Conservation (phyloP, 768 basidiomycete genomes). For the Kondoa malvinella region DNA sequence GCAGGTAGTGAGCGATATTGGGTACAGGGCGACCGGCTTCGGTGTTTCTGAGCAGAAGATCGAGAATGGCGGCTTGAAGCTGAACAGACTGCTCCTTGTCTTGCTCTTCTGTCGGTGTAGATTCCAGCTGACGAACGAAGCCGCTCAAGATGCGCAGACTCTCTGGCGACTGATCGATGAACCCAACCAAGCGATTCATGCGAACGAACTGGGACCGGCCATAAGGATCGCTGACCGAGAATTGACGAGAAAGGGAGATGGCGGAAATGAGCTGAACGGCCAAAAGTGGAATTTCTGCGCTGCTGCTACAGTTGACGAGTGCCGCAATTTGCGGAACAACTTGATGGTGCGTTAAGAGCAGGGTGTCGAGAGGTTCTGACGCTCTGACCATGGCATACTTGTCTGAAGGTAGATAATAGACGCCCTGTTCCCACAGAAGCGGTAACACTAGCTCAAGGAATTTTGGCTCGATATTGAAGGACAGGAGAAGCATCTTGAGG, state of each 20-base stretch:
- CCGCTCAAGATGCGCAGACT: constrained; percentile 71
- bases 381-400: constrained; percentile 22
- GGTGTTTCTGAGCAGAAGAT: constrained; percentile 65
- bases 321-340: constrained; percentile 67
- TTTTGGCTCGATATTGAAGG: constrained; percentile 6
- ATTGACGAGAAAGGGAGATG: constrained; percentile 50
- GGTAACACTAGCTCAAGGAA: constrained; percentile 2
- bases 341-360: constrained; percentile 52
- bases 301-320: constrained; percentile 48
- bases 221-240: constrained; percentile 34
- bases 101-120: neutral
- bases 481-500: neutral
- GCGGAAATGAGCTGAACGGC: constrained; percentile 57
- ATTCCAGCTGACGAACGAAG: constrained; percentile 49
- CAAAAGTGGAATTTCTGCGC: constrained; percentile 55
- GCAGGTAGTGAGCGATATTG: constrained; percentile 70
- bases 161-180: constrained; percentile 63
- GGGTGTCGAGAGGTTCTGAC: constrained; percentile 37
- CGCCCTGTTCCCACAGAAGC: neutral
- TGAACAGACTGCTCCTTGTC: constrained; percentile 11
- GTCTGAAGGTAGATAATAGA: constrained; percentile 31
- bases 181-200: constrained; percentile 52
- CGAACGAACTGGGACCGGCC: constrained; percentile 30
- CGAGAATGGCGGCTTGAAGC: constrained; percentile 51
- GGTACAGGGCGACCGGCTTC: constrained; percentile 47